Conservation (phyloP, 225 moss, liverwort and hornwort genomes). For the Bryum argenteum region DNA sequence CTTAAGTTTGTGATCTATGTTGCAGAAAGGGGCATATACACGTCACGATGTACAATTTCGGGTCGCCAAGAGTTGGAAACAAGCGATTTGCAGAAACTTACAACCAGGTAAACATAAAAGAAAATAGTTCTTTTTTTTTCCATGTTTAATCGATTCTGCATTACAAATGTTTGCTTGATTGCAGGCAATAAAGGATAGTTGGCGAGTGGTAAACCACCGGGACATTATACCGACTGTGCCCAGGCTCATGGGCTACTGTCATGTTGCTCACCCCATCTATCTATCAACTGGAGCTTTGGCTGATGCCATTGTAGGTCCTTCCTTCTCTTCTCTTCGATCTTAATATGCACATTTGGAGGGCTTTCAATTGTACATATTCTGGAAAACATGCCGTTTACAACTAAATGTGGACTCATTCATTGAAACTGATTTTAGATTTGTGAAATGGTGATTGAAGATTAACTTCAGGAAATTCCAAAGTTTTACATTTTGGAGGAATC, state of each 20-base stretch:
- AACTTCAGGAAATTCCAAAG: too few species aligned
- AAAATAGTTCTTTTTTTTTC: background rate
- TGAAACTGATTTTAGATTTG: too few species aligned
- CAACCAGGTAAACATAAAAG: conserved; percentile 51
- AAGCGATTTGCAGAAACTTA: conserved; percentile 69
- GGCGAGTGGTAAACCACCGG: conserved; percentile 85
- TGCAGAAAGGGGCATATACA: conserved; percentile 56
- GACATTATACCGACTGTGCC: conserved; percentile 94
- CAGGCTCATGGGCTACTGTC: conserved; percentile 93
- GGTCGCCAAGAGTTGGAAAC: conserved; percentile 90
- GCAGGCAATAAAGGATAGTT: conserved; percentile 77
- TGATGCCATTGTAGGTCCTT: conserved; percentile 43
- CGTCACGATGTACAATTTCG: conserved; percentile 86
- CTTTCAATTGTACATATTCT: too few species aligned
- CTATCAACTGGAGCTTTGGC: conserved; percentile 54
- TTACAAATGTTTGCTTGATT: background rate
- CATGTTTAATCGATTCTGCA: background rate
- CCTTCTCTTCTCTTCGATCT: conserved; percentile 19
- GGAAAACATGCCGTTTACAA: too few species aligned
- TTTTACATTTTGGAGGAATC: too few species aligned
- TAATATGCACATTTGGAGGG: conserved; percentile 10
- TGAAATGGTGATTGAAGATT: too few species aligned
- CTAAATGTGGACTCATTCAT: too few species aligned
- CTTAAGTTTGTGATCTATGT: conserved; percentile 2
- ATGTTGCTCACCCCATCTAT: conserved; percentile 87